These are phyloP conservation scores for Psilocybe cyanescens DNA, from an alignment of 768 basidiomycete genomes.

Conservation along the genomic window DNA sequence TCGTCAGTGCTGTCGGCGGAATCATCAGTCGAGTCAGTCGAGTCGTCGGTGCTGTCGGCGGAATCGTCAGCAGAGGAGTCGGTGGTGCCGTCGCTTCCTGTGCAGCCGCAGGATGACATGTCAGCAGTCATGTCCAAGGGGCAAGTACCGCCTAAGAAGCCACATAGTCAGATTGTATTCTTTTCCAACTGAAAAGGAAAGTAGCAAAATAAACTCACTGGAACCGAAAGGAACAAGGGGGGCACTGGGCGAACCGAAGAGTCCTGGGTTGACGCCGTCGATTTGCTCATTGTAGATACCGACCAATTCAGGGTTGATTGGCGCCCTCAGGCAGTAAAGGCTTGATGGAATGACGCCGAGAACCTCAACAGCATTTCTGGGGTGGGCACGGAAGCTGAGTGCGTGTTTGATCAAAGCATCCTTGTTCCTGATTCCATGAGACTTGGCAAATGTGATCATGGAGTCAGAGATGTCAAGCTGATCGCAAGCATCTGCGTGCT, in stretches of 20 bases:
- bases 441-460: constrained; percentile 57
- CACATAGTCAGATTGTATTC: background rate
- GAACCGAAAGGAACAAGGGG: constrained; percentile 49
- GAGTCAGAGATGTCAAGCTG: constrained; percentile 52
- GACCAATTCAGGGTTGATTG: constrained; percentile 43
- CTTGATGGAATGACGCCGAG: constrained; percentile 47
- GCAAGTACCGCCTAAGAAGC: constrained; percentile 44
- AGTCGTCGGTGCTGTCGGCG: constrained; percentile 11
- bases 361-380: constrained; percentile 46
- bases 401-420: constrained; percentile 45
- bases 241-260: constrained; percentile 44
- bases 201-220: constrained; percentile 29
- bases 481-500: constrained; percentile 48
- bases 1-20: constrained; percentile 16
- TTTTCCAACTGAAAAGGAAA: background rate
- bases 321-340: constrained; percentile 45
- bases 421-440: constrained; percentile 40
- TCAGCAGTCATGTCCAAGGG: constrained; percentile 47
- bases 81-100: constrained; percentile 21
- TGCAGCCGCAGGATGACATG: constrained; percentile 43
- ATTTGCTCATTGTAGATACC: constrained; percentile 46
- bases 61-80: constrained; percentile 17
- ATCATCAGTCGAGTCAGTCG: constrained; percentile 16
- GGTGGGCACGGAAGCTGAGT: constrained; percentile 43
- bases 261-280: constrained; percentile 44